phyloP scores from a whole-genome alignment of 1,284 basidiomycete genomes.

The Gymnopus androsaceus region DNA sequence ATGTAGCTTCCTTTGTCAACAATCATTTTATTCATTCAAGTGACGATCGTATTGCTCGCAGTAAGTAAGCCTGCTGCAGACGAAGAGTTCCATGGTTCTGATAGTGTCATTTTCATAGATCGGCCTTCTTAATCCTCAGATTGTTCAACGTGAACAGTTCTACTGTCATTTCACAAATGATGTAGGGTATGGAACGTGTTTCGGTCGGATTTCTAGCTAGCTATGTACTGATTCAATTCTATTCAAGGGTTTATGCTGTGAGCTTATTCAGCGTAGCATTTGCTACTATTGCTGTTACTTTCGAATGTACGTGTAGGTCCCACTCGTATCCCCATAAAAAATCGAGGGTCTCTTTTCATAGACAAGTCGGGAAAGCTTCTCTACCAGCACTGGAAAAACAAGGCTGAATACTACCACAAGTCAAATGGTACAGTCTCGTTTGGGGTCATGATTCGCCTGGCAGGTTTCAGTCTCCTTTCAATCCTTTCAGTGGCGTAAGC shows the following conservation, averaged over 20 bases:
- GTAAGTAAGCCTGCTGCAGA: no score
- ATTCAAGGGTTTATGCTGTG: background rate
- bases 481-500: slow-evolving; percentile 3
- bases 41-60: no score
- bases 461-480: background rate
- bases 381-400: background rate
- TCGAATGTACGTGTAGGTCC: background rate
- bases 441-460: background rate
- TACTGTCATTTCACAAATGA: no score
- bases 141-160: no score
- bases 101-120: no score
- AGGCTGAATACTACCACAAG: background rate
- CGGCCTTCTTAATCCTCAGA: no score
- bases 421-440: background rate
- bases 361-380: slow-evolving; percentile 2
- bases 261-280: background rate
- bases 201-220: no score
- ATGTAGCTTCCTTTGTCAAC: no score
- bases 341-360: no score
- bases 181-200: slow-evolving; percentile 5
- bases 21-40: no score
- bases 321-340: background rate
- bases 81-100: no score
- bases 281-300: background rate
- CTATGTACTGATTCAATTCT: background rate